Base-by-base conservation (phyloP, 805 yeast species). In the Kazachstania martiniae region DNA sequence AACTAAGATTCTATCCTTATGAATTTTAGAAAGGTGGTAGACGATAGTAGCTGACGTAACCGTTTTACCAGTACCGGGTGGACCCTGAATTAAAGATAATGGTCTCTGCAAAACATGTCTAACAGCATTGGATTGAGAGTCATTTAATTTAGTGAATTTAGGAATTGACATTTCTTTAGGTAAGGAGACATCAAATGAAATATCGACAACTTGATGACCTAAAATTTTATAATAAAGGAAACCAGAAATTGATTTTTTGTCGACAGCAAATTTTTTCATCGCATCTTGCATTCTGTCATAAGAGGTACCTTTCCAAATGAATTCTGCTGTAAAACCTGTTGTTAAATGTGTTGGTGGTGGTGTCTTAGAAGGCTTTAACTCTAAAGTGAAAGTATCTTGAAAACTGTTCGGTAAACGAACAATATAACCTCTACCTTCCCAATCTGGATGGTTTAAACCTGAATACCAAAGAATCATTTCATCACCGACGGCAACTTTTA, bases 51-150 rank as follows among this genome's bases (percentile, higher is more conserved):
- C 89, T 0, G 95, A 84, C 0, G 95, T 86, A 12, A 84, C 93
- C 1, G 96, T 87, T 51, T 87, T 87, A 53, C 96, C 96, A 0
- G 96, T 87, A 41, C 94, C 94, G 3, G 96, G 96, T 8, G 96
- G 96, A 12, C 96, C 96, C 55, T 87, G 95, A 40, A 85, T 84
- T 42, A 85, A 65, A 5, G 91, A 72, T 27, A 86, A 62, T 2
- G 94, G 94, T 42, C 74, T 65, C 45, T 69, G 70, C 36, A 85
- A 55, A 0, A 78, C 94, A 8, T 67, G 57, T 32, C 68, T 63
- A 17, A 87, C 85, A 0, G 96, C 95, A 46, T 70, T 72, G 3
- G 70, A 68, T 55, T 87, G 96, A 2, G 95, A 83, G 6, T 62
- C 65, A 53, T 87, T 87, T 42, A 87, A 63, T 33, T 71, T 72